phyloP scores from a whole-genome alignment of 257 asterid genomes.

The Lycium barbarum region DNA sequence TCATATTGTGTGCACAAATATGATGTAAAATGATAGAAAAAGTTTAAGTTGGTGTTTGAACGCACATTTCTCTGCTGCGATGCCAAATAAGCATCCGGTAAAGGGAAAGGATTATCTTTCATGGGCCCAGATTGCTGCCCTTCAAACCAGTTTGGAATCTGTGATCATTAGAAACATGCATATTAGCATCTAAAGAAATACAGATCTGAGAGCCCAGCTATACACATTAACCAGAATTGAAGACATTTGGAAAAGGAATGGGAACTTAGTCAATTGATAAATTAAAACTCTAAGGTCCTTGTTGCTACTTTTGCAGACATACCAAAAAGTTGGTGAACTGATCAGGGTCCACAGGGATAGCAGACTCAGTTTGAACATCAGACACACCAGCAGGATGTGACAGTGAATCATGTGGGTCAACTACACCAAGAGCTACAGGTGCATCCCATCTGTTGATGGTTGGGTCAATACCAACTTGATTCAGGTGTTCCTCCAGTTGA shows the following conservation, averaged over 20 bases:
- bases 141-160: constrained; percentile 89
- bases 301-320: constrained; percentile 26
- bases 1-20: constrained; percentile 6
- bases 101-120: constrained; percentile 82
- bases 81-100: constrained; percentile 82
- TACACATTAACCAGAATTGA: not conserved
- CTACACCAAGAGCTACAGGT: constrained; percentile 83
- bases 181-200: constrained; percentile 19
- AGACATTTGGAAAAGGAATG: not conserved
- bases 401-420: constrained; percentile 95
- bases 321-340: constrained; percentile 84
- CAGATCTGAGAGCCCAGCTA: not conserved
- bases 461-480: constrained; percentile 80
- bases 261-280: not conserved
- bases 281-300: not conserved
- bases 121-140: constrained; percentile 72
- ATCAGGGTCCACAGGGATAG: constrained; percentile 81
- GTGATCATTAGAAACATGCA: constrained; percentile 6
- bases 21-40: not conserved
- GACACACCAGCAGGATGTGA: constrained; percentile 98
- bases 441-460: constrained; percentile 86
- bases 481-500: constrained; percentile 83
- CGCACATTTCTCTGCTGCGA: constrained; percentile 88
- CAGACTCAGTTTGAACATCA: constrained; percentile 93
- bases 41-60: not conserved